Evolutionary conservation across 2,329 filamentous ascomycete genomes (phyloP).

Genomic region (Colletotrichum sansevieriae): DNA sequence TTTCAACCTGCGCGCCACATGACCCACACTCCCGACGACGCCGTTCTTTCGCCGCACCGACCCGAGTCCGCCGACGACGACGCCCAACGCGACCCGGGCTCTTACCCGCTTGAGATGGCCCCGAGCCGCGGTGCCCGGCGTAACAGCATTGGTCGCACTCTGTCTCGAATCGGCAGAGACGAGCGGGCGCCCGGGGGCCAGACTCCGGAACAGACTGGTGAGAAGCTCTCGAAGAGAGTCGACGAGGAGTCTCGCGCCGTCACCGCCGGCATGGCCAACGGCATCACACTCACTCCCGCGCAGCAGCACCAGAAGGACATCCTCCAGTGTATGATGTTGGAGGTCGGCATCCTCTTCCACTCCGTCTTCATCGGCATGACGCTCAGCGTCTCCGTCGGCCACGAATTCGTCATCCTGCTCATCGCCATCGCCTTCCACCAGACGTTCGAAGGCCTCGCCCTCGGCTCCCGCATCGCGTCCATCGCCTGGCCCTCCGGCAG

Average conservation of each 20-base stretch:
- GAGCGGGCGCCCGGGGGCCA: background rate
- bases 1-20: constrained; percentile 60
- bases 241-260: constrained; percentile 32
- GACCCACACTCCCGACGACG: constrained; percentile 47
- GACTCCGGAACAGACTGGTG: background rate
- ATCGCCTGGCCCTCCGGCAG: constrained; percentile 59
- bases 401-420: constrained; percentile 82
- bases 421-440: constrained; percentile 84
- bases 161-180: constrained; percentile 31
- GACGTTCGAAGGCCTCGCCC: constrained; percentile 68
- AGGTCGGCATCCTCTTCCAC: constrained; percentile 84
- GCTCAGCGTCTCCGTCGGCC: constrained; percentile 81
- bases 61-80: constrained; percentile 28
- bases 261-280: constrained; percentile 1
- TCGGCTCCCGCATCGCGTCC: constrained; percentile 73
- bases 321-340: constrained; percentile 81
- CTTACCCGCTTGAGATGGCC: constrained; percentile 15
- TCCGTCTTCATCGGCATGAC: constrained; percentile 89
- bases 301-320: constrained; percentile 74
- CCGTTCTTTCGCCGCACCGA: constrained; percentile 27
- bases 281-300: constrained; percentile 57
- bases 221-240: constrained; percentile 44
- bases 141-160: constrained; percentile 29
- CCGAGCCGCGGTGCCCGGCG: constrained; percentile 13
- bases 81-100: background rate